Percentiles rank a stretch among this genome's conserved stretches.
Evolutionary conservation across 2,329 filamentous ascomycete species (phyloP).

Genomic region (Pyricularia sp.): DNA sequence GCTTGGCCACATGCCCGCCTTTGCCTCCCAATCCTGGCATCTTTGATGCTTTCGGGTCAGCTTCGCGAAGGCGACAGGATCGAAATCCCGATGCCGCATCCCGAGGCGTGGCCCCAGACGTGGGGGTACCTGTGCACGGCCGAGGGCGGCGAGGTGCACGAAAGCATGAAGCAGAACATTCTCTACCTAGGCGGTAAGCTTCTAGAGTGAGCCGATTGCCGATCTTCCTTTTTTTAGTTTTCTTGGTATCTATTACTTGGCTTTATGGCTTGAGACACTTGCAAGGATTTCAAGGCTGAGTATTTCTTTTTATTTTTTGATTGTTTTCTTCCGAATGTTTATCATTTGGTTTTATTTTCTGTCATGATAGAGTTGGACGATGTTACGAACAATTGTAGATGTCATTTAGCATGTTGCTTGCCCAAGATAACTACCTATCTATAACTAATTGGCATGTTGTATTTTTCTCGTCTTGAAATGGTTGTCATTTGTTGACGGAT

Average conservation of each 20-base stretch:
- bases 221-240: constrained; percentile 2
- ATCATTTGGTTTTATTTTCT: background rate
- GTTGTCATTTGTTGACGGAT: background rate
- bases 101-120: constrained; percentile 45
- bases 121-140: constrained; percentile 47
- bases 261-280: background rate
- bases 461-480: background rate
- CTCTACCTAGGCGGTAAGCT: constrained; percentile 41
- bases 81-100: constrained; percentile 48
- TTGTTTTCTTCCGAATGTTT: too few relatives aligned
- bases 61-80: constrained; percentile 42
- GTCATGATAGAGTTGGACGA: background rate
- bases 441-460: background rate
- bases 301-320: background rate
- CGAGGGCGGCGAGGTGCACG: constrained; percentile 33
- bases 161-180: constrained; percentile 41
- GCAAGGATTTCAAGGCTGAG: too few relatives aligned
- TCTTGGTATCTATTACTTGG: background rate
- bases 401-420: background rate
- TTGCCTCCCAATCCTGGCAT: constrained; percentile 42
- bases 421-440: background rate
- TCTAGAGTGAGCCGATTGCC: background rate
- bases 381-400: background rate
- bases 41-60: constrained; percentile 44
- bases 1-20: constrained; percentile 38